Evolutionary conservation across 257 asterid species (phyloP).

Genomic region (Primulina eburnea): DNA sequence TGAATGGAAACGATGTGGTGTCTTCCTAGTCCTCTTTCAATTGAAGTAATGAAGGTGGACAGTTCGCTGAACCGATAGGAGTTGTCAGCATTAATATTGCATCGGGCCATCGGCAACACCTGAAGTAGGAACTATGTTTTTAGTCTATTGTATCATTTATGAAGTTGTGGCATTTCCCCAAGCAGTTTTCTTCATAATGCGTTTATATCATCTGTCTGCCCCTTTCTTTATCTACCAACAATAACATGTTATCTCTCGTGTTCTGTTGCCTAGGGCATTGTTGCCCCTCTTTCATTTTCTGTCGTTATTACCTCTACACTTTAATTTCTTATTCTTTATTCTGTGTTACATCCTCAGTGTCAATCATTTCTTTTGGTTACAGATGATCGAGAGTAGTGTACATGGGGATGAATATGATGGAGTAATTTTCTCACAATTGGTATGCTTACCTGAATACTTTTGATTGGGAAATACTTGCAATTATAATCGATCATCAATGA

Average conservation of each 20-base stretch:
- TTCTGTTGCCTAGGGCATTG: conserved; percentile 5
- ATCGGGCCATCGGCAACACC: background rate
- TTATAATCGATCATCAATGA: background rate
- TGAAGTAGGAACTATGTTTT: background rate
- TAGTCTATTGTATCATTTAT: conserved; percentile 10
- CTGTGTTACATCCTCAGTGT: conserved; percentile 3
- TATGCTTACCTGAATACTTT: conserved; percentile 35
- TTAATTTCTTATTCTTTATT: conserved; percentile 15
- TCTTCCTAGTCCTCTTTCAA: too few species aligned
- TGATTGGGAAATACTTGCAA: conserved; percentile 4
- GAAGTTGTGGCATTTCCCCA: conserved; percentile 9
- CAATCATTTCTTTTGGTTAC: conserved; percentile 27
- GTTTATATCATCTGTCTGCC: background rate
- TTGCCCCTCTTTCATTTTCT: conserved; percentile 1
- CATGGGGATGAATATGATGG: conserved; percentile 97
- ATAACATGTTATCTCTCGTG: background rate
- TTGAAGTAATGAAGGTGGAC: too few species aligned
- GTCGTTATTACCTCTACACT: conserved; percentile 12
- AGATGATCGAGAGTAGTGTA: conserved; percentile 98
- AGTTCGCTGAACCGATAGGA: too few species aligned
- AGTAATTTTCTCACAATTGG: conserved; percentile 94
- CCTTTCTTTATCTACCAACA: background rate
- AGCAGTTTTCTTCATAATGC: background rate
- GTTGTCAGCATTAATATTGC: background rate
- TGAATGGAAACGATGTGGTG: too few species aligned